Base-by-base conservation (phyloP, 148 eudicot genomes). In the Polygonum aviculare region DNA sequence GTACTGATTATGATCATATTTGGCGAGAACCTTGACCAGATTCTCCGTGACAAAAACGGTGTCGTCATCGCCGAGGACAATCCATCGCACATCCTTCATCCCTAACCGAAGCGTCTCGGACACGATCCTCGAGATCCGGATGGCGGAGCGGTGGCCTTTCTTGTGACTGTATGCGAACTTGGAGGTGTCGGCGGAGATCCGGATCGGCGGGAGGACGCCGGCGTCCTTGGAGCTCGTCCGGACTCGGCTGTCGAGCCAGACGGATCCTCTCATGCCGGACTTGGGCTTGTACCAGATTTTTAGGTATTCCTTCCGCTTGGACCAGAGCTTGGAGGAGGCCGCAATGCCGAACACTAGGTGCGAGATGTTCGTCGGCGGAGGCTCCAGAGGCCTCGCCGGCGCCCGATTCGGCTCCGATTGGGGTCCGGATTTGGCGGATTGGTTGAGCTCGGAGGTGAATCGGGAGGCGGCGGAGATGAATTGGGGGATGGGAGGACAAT, bases 331-430 rank as follows among this genome's bases (percentile, higher is more conserved):
- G 0, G 98, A 81, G 3, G 98, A 94, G 2, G 91, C 95, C 0
- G 88, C 98, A 81, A 94, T 91, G 85, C 97, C 97, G 84, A 94
- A 93, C 2, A 88, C 97, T 3, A 94, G 47, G 81, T 94, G 89
- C 14, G 84, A 78, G 2, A 94, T 84, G 59, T 88, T 84, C 1
- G 93, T 90, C 10, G 74, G 75, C 21, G 67, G 48, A 83, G 81
- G 52, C 18, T 26, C 10, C 0, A 12, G 60, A n/a, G 26, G 60
- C 50, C 12, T 48, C 16, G 7, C 67, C 67, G 35, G 35, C 15
- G 35, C 12, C 35, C 12, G 67, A 60, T 22, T 19, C 63, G 19
- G 52, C 18, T 4, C 1, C 10, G 31, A 26, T 26, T 26, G 31
- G n/a, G 55, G n/a, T 18, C 3, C 55, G 55, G 55, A 51, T 51